Evolutionary conservation across 228 moss, liverwort and hornwort species (phyloP).

Genomic region (Sphagnum magellanicum): DNA sequence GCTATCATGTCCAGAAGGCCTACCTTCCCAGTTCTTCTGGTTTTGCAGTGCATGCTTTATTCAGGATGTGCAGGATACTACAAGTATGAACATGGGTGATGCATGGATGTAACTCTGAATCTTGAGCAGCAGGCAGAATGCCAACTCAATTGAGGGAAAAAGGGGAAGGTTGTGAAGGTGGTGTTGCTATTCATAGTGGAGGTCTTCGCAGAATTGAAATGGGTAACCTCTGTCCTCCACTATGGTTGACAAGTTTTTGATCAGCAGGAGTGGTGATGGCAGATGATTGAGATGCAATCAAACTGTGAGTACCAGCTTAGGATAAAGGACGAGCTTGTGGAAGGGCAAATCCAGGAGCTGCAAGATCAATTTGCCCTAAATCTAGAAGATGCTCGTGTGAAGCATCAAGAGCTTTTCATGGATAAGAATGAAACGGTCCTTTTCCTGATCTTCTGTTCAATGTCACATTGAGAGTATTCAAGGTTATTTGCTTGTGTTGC

Average conservation of each 20-base stretch:
- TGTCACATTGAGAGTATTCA: neutral
- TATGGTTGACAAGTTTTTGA: neutral
- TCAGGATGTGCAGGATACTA: no score
- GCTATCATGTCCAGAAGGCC: no score
- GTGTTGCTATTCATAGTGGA: neutral
- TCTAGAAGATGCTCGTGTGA: slow-evolving; percentile 30
- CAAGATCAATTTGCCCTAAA: slow-evolving; percentile 41
- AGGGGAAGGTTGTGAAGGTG: neutral
- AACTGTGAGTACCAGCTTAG: slow-evolving; percentile 60
- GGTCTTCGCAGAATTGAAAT: neutral
- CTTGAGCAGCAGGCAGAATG: no score
- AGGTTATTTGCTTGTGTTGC: neutral
- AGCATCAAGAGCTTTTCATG: slow-evolving; percentile 47
- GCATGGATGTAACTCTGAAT: no score
- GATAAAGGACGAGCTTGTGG: slow-evolving; percentile 48
- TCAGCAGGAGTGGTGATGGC: neutral
- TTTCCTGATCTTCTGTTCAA: neutral
- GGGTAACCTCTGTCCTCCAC: neutral
- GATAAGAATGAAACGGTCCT: slow-evolving; percentile 65
- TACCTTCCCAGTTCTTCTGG: no score
- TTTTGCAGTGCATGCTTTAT: no score
- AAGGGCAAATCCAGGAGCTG: slow-evolving; percentile 35
- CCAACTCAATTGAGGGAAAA: no score
- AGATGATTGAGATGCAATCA: slow-evolving; percentile 51
- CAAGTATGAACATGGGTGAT: no score